Base-by-base conservation (phyloP, 768 basidiomycete genomes). In the Leucocoprinus leucothites region DNA sequence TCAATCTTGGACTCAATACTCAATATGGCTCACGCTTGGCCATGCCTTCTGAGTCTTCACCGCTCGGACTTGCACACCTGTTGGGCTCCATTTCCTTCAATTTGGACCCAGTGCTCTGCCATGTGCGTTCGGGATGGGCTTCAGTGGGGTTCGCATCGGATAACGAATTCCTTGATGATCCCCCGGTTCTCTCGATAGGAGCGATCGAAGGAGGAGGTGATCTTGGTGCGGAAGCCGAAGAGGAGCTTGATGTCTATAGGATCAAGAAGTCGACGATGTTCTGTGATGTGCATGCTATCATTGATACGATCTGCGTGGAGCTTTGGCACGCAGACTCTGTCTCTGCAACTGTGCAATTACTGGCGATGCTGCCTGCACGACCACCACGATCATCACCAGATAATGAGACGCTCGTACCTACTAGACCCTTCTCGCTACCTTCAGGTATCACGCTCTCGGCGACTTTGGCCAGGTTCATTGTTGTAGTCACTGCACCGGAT, bases 401-500 rank as follows among this genome's bases (percentile, higher is more conserved):
- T 13, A 58, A 56, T 22, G 7, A 18, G 1, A 22, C n/a, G 11
- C 44, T 51, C 19, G 42, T 51, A 14, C 28, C 57, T 1, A 25
- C 60, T 1, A 42, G 48, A 25, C 52, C 57, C 24, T n/a, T 59
- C 25, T 19, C 61, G 28, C 67, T 89, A 19, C 82, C 84, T 1
- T 65, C 73, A 9, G 89, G 91, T 1, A 59, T 87, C 26, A 73
- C 77, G 5, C 61, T 78, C 21, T 80, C 84, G 25, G 19, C 87
- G 31, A 78, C 89, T 0, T 59, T 94, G 42, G 80, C 77, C 1
- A 80, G 81, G 34, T 71, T 89, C 44, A 82, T 85, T 24, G 63
- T 89, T 9, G 84, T 90, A 54, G 65, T 93, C 48, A 89, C 90
- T 6, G 82, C 86, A n/a, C 80, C 80, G 34, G 94, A 96, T 65